Percentiles rank a stretch among this genome's conserved stretches.
Conservation (phyloP, 768 basidiomycete species). For the Rubroboletus pulcherrimus region DNA sequence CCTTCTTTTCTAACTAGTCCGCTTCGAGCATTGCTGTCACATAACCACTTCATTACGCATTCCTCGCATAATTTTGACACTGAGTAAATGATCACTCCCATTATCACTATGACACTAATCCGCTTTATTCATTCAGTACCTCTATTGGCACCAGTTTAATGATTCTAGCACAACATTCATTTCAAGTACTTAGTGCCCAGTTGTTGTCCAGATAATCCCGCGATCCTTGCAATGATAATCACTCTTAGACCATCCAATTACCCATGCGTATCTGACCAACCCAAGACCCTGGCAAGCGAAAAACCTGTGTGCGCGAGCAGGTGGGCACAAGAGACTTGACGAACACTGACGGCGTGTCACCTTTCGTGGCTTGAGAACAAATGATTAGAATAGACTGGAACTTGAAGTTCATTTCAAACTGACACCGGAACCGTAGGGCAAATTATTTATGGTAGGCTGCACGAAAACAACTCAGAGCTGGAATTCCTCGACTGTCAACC, state of each 20-base stretch:
- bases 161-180: conserved; percentile 26
- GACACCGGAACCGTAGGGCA: not conserved
- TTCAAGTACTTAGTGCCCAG: conserved; percentile 19
- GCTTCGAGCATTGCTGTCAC: conserved; percentile 37
- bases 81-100: conserved; percentile 27
- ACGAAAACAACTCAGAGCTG: not conserved
- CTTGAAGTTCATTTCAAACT: not conserved
- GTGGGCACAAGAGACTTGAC: not conserved
- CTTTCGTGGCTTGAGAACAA: not conserved
- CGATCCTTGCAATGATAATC: conserved; percentile 9
- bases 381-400: not conserved
- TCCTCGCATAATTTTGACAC: conserved; percentile 30
- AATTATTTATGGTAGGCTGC: not conserved
- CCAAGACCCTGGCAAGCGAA: conserved; percentile 23
- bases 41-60: conserved; percentile 37
- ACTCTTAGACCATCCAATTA: not conserved
- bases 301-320: conserved; percentile 2
- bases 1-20: conserved; percentile 15
- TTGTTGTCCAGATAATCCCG: conserved; percentile 6
- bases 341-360: conserved; percentile 1
- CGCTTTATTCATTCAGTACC: conserved; percentile 29
- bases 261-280: not conserved
- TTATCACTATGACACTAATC: conserved; percentile 32
- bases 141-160: conserved; percentile 29
- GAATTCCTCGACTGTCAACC: not conserved